Conservation (phyloP, 75 land plant species). For the Cupressus sempervirens region DNA sequence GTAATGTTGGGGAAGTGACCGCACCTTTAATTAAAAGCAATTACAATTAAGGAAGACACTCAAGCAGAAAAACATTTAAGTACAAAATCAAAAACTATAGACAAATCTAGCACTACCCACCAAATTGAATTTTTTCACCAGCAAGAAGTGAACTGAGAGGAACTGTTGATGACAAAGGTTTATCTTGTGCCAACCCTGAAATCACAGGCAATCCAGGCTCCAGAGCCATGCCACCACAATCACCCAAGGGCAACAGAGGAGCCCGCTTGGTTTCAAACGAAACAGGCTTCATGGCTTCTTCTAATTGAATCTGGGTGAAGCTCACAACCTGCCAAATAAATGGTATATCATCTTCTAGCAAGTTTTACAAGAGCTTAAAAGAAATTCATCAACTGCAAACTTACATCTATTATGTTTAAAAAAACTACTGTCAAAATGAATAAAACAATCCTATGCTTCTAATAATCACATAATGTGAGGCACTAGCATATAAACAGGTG, state of each 20-base stretch:
- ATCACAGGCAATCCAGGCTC: slow-evolving; percentile 38
- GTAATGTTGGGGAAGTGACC: slow-evolving; percentile 79
- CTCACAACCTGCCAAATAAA: slow-evolving; percentile 62
- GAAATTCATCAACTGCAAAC: slow-evolving; percentile 7
- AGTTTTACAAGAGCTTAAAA: slow-evolving; percentile 2
- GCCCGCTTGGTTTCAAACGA: slow-evolving; percentile 46
- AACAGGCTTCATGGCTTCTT: slow-evolving; percentile 90
- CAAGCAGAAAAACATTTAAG: background rate
- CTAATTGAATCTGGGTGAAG: slow-evolving; percentile 84
- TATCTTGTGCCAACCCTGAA: slow-evolving; percentile 45
- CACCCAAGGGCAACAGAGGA: slow-evolving; percentile 35
- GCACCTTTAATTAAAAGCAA: slow-evolving; percentile 58
- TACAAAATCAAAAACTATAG: background rate
- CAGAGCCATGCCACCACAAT: slow-evolving; percentile 32
- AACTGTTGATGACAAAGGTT: slow-evolving; percentile 50
- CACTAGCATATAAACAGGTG: background rate
- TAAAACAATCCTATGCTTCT: background rate
- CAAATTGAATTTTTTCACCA: slow-evolving; percentile 96
- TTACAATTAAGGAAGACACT: background rate
- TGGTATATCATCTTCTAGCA: background rate
- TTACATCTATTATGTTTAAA: background rate
- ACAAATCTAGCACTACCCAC: slow-evolving; percentile 38
- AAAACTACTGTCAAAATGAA: background rate
- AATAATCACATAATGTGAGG: background rate
- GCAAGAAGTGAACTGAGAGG: slow-evolving; percentile 84